These are phyloP conservation scores for Cardamine resedifolia DNA, from an alignment of 345 rosid species.

Conservation along the genomic window DNA sequence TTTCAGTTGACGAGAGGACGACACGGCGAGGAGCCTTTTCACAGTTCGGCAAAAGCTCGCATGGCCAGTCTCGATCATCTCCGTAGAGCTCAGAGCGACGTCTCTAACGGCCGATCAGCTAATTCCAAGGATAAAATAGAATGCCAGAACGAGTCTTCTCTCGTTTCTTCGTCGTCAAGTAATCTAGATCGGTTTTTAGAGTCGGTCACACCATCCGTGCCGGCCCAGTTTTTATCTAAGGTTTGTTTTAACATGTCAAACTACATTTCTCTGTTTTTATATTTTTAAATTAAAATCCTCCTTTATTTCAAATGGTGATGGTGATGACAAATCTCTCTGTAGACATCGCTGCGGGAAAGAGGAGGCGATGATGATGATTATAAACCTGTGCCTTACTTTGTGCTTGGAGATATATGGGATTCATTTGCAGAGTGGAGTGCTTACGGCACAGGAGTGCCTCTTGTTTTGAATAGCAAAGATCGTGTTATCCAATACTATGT, in stretches of 20 bases:
- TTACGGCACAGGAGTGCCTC: slow-evolving; percentile 68
- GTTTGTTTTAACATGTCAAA: slow-evolving; percentile 28
- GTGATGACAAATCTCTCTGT: slow-evolving; percentile 38
- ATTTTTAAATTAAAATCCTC: too few species aligned
- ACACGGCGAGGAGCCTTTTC: slow-evolving; percentile 53
- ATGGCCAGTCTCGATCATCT: slow-evolving; percentile 41
- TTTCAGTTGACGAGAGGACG: slow-evolving; percentile 46
- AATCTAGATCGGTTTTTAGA: slow-evolving; percentile 53
- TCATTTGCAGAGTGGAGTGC: slow-evolving; percentile 74
- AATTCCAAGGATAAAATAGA: slow-evolving; percentile 3
- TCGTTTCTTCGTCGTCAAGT: slow-evolving; percentile 35
- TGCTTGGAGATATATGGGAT: slow-evolving; percentile 72
- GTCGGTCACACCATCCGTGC: slow-evolving; percentile 52
- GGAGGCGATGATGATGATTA: slow-evolving; percentile 34
- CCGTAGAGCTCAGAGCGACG: slow-evolving; percentile 47
- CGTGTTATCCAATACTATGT: slow-evolving; percentile 70
- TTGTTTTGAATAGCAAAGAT: slow-evolving; percentile 45
- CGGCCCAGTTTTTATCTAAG: slow-evolving; percentile 50
- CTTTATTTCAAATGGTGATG: neutral
- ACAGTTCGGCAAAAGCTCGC: slow-evolving; percentile 43
- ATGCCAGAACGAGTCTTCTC: slow-evolving; percentile 26
- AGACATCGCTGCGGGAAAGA: slow-evolving; percentile 48
- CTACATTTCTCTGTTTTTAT: neutral
- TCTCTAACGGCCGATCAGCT: slow-evolving; percentile 36
- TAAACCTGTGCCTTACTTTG: slow-evolving; percentile 47